Evolutionary conservation across 164 flowering plant genomes (phyloP), one percentile per base, ranked within the genome.

Genomic region (Macadamia integrifolia): DNA sequence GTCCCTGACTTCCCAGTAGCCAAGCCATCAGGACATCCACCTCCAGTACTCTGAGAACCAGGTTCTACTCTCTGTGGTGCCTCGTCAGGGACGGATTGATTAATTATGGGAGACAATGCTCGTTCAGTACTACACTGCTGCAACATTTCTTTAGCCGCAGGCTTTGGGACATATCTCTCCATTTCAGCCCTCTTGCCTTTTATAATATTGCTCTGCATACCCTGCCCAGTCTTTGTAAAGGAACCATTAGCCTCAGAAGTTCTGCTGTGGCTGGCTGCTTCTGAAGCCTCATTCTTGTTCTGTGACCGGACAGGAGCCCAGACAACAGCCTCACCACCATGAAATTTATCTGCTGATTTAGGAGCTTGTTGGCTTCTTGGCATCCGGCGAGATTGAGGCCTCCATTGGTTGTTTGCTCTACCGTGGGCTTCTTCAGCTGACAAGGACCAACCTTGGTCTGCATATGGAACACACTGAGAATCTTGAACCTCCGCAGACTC

Each of bases 121-220:
- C 65, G 85, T 30, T 80, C 85, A 62, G 17, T 55, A 62, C 76
- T 81, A 60, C 81, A 90, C 70, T 87, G 96, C 75, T 87, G 91
- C 28, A 92, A 87, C 79, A 82, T 73, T 78, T 95, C 97, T 77
- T 90, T 90, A 15, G 89, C 97, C 13, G 78, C 88, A 52, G 91
- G 92, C 75, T 92, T 95, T n/a, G 99, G 96, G 28, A 95, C 87
- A 77, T 95, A 95, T 59, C 96, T 87, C 79, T 92, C 97, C 76
- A 91, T 92, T 71, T 95, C 99, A 35, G 97, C 98, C 72, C 99
- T 86, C 81, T 83, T 92, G 72, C 79, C 86, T 81, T 82, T 95
- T 17, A 6, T 53, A 23, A 71, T 62, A 77, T 73, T 84, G 78
- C 67, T 89, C 67, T 84, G 89, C 17, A 69, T 75, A 30, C 74